Evolutionary conservation across 1,139 yeast genomes (phyloP).

Genomic region (Zygosaccharomyces pseudobailii): DNA sequence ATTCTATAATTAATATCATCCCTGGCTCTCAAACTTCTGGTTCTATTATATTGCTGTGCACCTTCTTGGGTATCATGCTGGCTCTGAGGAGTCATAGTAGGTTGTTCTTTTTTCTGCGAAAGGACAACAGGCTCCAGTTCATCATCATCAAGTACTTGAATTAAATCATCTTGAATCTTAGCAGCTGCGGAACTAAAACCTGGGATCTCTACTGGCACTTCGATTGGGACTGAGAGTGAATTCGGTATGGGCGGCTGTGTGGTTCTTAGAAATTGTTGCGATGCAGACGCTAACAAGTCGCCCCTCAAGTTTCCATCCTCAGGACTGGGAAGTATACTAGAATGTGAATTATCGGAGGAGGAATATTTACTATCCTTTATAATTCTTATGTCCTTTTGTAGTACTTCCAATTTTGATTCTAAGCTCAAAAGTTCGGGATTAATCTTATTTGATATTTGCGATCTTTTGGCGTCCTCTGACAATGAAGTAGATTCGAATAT

Average conservation of each 20-base stretch:
- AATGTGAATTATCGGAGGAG: conserved; percentile 3
- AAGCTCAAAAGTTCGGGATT: conserved; percentile 20
- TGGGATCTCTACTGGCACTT: not conserved
- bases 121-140: conserved; percentile 12
- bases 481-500: conserved; percentile 32
- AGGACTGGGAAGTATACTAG: conserved; percentile 11
- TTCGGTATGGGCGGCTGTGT: not conserved
- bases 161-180: conserved; percentile 10
- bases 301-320: conserved; percentile 3
- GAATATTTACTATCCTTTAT: not conserved
- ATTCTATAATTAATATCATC: conserved; percentile 25
- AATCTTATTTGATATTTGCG: conserved; percentile 17
- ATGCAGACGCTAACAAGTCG: not conserved
- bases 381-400: conserved; percentile 8
- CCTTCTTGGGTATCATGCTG: conserved; percentile 7
- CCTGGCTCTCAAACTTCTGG: conserved; percentile 18
- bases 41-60: not conserved
- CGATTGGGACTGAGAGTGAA: not conserved
- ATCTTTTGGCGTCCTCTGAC: conserved; percentile 30
- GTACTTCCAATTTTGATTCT: conserved; percentile 9
- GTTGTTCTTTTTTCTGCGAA: conserved; percentile 11
- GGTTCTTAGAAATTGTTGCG: not conserved
- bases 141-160: conserved; percentile 22
- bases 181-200: not conserved
- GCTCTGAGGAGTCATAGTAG: conserved; percentile 12